Evolutionary conservation across 106 monocot species (phyloP), one percentile per base, ranked within the genome.

Genomic region (Allium cepa): DNA sequence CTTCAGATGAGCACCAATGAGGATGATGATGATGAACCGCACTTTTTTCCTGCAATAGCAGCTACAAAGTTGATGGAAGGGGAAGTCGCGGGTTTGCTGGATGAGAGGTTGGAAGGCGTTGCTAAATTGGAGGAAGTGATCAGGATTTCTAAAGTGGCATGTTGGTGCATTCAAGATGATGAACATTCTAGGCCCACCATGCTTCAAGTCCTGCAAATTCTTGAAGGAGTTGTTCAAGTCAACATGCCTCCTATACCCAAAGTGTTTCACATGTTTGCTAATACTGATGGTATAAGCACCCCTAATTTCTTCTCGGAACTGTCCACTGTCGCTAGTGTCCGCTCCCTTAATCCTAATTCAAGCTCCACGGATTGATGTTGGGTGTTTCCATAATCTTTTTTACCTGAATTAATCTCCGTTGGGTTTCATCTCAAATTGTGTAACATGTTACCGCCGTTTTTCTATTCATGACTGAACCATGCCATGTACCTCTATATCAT

Each of bases 101-200:
- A 55, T 55, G 15, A 15, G 15, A 55, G 53, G 53, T 15, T 55
- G 53, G 53, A 15, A 55, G 53, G 53, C 11, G 53, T 55, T 55
- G 53, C 53, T 55, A 55, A 55, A 55, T 55, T 55, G 53, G 53
- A 55, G 15, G 53, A 55, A 15, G 53, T 55, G 13, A 15, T 55
- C 15, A 11, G 53, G 15, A 15, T 15, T 55, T 55, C 13, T 55
- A 55, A 3, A 15, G 15, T 55, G 11, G 53, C 53, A 12, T 55
- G 53, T 55, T 55, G 53, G 53, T 55, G 53, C 53, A 55, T 55
- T 55, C 53, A 55, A 55, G 53, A 55, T 55, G 53, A 55, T 55
- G 53, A 55, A 15, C 11, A 55, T 55, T 55, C 7, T 11, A 55
- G 53, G 53, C 53, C 53, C 13, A 12, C 53, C 13, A 55, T 55